These are phyloP conservation scores for Backusella liffmaniae DNA, from an alignment of 192 early-diverging fungal genomes.

Conservation along the genomic window DNA sequence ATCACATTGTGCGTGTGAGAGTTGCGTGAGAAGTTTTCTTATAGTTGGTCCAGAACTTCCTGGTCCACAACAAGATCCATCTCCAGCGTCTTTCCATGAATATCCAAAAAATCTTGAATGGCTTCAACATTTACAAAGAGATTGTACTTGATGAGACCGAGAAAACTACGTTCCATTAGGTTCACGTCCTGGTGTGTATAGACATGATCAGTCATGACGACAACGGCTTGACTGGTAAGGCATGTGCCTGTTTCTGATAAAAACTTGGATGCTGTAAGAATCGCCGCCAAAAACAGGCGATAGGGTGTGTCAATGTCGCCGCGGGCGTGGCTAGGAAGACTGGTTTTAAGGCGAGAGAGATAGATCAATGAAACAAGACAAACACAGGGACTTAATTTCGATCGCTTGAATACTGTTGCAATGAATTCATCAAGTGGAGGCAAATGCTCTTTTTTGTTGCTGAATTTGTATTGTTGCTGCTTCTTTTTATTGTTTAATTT, in stretches of 20 bases:
- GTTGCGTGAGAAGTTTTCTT: not conserved
- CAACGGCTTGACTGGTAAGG: constrained; percentile 34
- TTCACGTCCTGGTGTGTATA: constrained; percentile 55
- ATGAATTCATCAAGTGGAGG: constrained; percentile 39
- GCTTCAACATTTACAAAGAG: constrained; percentile 52
- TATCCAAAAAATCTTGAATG: constrained; percentile 41
- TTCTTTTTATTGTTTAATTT: constrained; percentile 10
- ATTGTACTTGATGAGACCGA: constrained; percentile 54
- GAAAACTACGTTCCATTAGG: constrained; percentile 56
- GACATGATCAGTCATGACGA: constrained; percentile 47
- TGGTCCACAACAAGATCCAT: constrained; percentile 33
- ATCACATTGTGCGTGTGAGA: not conserved
- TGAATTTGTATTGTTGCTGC: not conserved
- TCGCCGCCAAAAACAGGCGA: constrained; percentile 65
- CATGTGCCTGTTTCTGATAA: constrained; percentile 44
- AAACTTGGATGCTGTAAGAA: constrained; percentile 71
- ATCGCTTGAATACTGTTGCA: constrained; percentile 25
- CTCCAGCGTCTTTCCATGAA: constrained; percentile 35
- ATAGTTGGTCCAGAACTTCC: constrained; percentile 19
- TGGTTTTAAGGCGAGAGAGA: constrained; percentile 61
- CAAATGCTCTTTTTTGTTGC: constrained; percentile 10
- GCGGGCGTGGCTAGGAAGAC: constrained; percentile 57
- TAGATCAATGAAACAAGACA: constrained; percentile 65
- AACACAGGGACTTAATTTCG: constrained; percentile 32
- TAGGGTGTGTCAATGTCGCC: constrained; percentile 73